Percentiles rank a stretch among this genome's conserved stretches.
Conservation (phyloP, 441 rosid genomes). For the Croton laevigatus region DNA sequence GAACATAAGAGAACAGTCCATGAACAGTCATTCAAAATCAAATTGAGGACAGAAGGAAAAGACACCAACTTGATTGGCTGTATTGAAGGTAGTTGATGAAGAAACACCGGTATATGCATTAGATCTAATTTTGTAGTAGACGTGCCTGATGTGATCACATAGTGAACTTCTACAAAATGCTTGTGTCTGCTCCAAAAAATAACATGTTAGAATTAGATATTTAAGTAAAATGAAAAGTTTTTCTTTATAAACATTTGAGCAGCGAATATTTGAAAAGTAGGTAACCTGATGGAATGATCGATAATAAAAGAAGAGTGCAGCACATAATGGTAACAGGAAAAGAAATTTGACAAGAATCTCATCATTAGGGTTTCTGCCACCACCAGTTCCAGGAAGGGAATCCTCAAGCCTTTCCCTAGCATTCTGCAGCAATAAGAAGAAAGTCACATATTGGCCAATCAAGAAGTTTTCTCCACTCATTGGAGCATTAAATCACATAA, state of each 20-base stretch:
- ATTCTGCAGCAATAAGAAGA: conserved; percentile 45
- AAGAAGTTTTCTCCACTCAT: background rate
- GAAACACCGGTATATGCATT: conserved; percentile 63
- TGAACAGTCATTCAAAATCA: background rate
- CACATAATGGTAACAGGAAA: conserved; percentile 63
- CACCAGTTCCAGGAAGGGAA: conserved; percentile 92
- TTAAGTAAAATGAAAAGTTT: conserved; percentile 6
- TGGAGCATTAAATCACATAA: background rate
- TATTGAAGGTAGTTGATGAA: conserved; percentile 45
- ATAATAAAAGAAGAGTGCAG: conserved; percentile 52
- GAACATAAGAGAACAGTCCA: background rate
- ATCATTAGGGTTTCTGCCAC: conserved; percentile 75
- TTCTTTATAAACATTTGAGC: conserved; percentile 6
- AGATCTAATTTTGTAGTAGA: conserved; percentile 56
- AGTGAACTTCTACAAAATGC: conserved; percentile 60
- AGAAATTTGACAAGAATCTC: conserved; percentile 68
- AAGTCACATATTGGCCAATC: conserved; percentile 5
- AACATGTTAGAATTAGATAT: conserved; percentile 18
- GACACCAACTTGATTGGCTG: conserved; percentile 56
- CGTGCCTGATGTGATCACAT: conserved; percentile 59
- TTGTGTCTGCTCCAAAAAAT: conserved; percentile 47
- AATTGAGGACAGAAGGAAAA: conserved; percentile 12
- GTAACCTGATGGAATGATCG: conserved; percentile 60
- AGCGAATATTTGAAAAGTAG: conserved; percentile 10
- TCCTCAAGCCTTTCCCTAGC: conserved; percentile 67